These are phyloP conservation scores for Brassica cretica DNA, from an alignment of 345 rosid genomes.

Conservation along the genomic window DNA sequence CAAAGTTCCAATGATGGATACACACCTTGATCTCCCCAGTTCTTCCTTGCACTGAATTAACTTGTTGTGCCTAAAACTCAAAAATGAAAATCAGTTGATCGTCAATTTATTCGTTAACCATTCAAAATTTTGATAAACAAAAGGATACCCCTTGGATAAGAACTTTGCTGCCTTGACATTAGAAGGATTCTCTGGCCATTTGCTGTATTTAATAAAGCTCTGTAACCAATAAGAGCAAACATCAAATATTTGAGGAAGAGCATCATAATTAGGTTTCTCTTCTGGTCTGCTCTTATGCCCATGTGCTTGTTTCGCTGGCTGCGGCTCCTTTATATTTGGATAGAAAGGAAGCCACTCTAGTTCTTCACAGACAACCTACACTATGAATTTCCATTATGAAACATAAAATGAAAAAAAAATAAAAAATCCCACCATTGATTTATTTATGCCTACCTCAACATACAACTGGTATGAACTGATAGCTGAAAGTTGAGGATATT, in stretches of 20 bases:
- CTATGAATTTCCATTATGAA: constrained; percentile 31
- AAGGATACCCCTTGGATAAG: constrained; percentile 78
- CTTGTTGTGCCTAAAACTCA: constrained; percentile 69
- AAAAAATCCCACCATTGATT: constrained; percentile 11
- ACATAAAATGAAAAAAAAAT: constrained; percentile 14
- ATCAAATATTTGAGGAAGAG: constrained; percentile 63
- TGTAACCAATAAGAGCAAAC: constrained; percentile 94
- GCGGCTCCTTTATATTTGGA: constrained; percentile 45
- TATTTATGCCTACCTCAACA: constrained; percentile 74
- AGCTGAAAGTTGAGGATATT: constrained; percentile 91
- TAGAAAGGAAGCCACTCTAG: constrained; percentile 93
- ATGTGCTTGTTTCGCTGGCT: constrained; percentile 45
- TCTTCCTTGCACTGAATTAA: constrained; percentile 71
- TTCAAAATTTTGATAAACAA: constrained; percentile 2
- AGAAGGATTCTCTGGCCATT: constrained; percentile 87
- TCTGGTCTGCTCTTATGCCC: constrained; percentile 60
- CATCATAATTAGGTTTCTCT: constrained; percentile 74
- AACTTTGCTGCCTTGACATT: constrained; percentile 86
- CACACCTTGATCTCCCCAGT: constrained; percentile 58
- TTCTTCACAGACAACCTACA: constrained; percentile 93
- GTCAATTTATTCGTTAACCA: not conserved
- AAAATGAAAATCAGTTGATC: constrained; percentile 12
- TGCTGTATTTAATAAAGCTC: constrained; percentile 91
- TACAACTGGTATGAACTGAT: constrained; percentile 93
- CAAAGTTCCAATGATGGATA: not conserved